Percentiles rank a stretch among this genome's conserved stretches.
phyloP scores from a whole-genome alignment of 768 basidiomycete genomes.

The Hypholoma fasciculare region DNA sequence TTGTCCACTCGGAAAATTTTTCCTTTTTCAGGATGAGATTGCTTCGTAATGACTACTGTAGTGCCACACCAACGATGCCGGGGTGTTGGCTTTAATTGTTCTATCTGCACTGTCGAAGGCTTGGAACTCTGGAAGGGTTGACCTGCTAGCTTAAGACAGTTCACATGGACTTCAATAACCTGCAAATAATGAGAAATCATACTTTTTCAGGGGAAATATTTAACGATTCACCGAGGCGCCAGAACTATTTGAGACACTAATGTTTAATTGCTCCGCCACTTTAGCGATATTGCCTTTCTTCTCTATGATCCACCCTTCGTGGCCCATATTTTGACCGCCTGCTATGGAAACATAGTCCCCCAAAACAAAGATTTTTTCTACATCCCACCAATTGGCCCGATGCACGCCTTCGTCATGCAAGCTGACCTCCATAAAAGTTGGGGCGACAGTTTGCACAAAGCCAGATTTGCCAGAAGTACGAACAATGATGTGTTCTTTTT shows the following conservation, averaged over 20 bases:
- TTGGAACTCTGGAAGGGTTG: not conserved
- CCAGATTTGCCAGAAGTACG: not conserved
- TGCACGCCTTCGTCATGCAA: not conserved
- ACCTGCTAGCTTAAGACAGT: not conserved
- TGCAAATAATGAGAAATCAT: no score
- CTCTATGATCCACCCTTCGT: not conserved
- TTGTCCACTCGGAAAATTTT: conserved; percentile 2
- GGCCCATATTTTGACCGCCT: not conserved
- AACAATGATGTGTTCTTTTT: not conserved
- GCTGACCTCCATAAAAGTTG: not conserved
- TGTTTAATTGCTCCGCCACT: not conserved
- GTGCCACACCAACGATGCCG: conserved; percentile 3
- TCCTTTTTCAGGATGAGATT: conserved; percentile 4
- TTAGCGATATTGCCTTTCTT: not conserved
- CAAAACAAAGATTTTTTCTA: not conserved
- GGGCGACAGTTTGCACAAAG: not conserved
- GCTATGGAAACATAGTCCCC: not conserved
- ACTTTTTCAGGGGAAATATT: no score
- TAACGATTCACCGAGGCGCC: no score
- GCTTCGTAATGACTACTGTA: conserved; percentile 3
- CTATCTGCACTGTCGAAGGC: not conserved
- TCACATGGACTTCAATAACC: no score
- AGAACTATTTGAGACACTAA: not conserved
- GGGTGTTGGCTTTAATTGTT: not conserved
- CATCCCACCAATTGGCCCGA: not conserved